Percentiles rank a stretch among this genome's conserved stretches.
phyloP scores from a whole-genome alignment of 192 early-diverging fungal genomes.

The Coemansia sp. region DNA sequence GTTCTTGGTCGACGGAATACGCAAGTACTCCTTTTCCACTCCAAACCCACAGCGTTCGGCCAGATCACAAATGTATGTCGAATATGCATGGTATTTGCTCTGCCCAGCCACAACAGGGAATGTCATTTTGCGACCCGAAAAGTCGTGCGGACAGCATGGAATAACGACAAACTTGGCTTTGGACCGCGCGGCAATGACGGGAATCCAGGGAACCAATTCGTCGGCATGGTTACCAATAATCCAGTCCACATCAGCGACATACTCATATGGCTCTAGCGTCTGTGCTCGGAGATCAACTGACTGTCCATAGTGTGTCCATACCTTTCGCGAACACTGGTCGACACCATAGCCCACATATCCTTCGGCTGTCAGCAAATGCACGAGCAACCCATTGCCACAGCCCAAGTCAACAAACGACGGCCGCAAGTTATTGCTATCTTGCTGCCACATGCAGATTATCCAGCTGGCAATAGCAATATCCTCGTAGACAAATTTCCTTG shows the following conservation, averaged over 20 bases:
- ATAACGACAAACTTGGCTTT: constrained; percentile 65
- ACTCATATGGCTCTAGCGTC: constrained; percentile 58
- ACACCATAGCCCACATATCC: constrained; percentile 75
- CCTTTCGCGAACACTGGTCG: constrained; percentile 73
- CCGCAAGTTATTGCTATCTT: constrained; percentile 14
- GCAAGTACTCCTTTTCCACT: constrained; percentile 64
- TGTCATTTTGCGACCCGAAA: constrained; percentile 66
- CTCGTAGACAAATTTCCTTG: constrained; percentile 83
- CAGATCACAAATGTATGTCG: constrained; percentile 62
- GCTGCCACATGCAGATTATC: constrained; percentile 75
- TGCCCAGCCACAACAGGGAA: constrained; percentile 44
- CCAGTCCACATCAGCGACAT: constrained; percentile 59
- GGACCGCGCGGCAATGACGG: constrained; percentile 67
- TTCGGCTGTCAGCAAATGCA: constrained; percentile 69
- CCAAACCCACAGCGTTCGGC: constrained; percentile 62
- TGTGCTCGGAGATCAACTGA: constrained; percentile 56
- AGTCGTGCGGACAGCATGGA: constrained; percentile 82
- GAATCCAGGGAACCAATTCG: constrained; percentile 85
- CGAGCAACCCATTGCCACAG: constrained; percentile 85
- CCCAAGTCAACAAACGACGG: constrained; percentile 81
- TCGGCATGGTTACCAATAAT: constrained; percentile 90
- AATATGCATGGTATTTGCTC: constrained; percentile 73
- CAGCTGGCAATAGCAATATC: constrained; percentile 86
- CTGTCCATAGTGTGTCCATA: constrained; percentile 68
- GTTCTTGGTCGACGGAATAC: constrained; percentile 85